Conservation (phyloP, 106 monocot genomes). For the Apostasia ramifera region DNA sequence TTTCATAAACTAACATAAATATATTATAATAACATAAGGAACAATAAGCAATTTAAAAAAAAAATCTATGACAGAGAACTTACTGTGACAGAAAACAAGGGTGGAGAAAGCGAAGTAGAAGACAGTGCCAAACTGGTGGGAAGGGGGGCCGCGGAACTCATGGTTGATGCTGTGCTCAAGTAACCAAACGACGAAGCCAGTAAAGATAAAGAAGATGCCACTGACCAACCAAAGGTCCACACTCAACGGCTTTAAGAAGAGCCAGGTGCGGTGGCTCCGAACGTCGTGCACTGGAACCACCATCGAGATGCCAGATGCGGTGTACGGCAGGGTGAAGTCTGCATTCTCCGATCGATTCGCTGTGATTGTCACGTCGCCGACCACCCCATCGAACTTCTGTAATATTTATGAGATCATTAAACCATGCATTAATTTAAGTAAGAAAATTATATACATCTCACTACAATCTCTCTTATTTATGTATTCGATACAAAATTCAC, state of each 20-base stretch:
- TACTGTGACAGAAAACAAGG: constrained; percentile 51
- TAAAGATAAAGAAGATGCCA: constrained; percentile 35
- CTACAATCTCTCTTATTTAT: too few relatives aligned
- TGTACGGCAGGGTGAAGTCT: constrained; percentile 53
- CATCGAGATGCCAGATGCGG: constrained; percentile 35
- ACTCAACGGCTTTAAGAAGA: constrained; percentile 20
- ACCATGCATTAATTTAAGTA: too few relatives aligned
- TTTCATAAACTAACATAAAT: too few relatives aligned
- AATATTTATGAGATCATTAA: neutral
- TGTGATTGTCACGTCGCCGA: constrained; percentile 28
- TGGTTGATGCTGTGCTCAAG: constrained; percentile 45
- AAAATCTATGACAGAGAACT: too few relatives aligned
- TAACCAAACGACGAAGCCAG: constrained; percentile 41
- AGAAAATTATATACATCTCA: too few relatives aligned
- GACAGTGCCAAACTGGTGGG: constrained; percentile 34
- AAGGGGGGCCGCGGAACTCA: constrained; percentile 28
- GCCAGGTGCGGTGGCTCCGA: constrained; percentile 15
- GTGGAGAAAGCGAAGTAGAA: constrained; percentile 60
- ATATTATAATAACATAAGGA: too few relatives aligned
- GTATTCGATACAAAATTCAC: too few relatives aligned
- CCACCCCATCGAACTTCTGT: constrained; percentile 42
- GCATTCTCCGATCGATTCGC: constrained; percentile 24
- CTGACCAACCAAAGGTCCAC: constrained; percentile 23
- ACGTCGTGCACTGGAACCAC: constrained; percentile 28
- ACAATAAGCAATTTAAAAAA: too few relatives aligned